Percentiles rank a stretch among this genome's conserved stretches.
phyloP scores from a whole-genome alignment of 352 stramenopile species.

The Phytophthora vignae region DNA sequence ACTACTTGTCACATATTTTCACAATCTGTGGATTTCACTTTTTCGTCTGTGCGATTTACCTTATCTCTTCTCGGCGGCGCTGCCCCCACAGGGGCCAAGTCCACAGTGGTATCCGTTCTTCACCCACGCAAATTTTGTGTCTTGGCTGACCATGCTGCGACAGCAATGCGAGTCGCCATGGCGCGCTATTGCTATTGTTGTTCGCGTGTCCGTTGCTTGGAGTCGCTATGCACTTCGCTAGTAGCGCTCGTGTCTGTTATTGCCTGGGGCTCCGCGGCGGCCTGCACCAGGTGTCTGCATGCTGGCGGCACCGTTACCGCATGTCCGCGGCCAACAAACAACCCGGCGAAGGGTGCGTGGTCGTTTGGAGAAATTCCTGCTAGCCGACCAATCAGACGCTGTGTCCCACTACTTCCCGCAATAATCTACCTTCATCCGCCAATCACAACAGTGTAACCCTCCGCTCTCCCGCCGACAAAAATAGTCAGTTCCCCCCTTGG shows the following conservation, averaged over 20 bases:
- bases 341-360: too few species aligned
- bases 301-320: conserved; percentile 5
- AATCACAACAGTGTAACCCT: not conserved
- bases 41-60: too few species aligned
- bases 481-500: conserved; percentile 34
- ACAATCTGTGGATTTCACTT: too few species aligned
- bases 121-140: not conserved
- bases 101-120: not conserved
- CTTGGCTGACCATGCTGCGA: not conserved
- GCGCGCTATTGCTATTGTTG: not conserved
- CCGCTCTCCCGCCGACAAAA: conserved; percentile 26
- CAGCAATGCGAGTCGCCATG: not conserved
- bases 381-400: not conserved
- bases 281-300: conserved; percentile 9
- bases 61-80: too few species aligned
- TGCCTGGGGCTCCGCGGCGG: conserved; percentile 3
- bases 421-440: not conserved
- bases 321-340: too few species aligned
- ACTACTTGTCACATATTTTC: too few species aligned
- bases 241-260: too few species aligned
- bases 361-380: not conserved
- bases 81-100: not conserved
- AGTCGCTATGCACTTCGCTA: not conserved
- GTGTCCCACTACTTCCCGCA: not conserved
- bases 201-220: not conserved